Evolutionary conservation across 192 early-diverging fungal species (phyloP).

Genomic region (Umbelopsis sp.): DNA sequence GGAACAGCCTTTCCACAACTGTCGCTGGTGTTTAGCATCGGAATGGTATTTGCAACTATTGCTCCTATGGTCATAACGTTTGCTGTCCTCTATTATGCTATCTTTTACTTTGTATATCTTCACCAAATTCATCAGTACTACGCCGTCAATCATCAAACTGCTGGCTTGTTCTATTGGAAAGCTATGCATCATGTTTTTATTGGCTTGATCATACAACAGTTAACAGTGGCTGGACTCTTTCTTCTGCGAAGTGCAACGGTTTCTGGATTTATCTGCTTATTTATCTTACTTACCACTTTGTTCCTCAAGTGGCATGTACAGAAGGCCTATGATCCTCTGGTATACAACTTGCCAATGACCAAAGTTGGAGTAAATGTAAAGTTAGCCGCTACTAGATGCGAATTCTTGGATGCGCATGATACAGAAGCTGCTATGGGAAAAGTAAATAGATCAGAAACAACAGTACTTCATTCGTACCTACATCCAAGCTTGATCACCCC

Average conservation of each 20-base stretch:
- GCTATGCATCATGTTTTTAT: conserved; percentile 56
- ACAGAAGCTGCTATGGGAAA: not conserved
- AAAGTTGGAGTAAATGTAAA: not conserved
- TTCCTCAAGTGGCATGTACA: conserved; percentile 13
- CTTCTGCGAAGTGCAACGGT: not conserved
- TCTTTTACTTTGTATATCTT: conserved; percentile 70
- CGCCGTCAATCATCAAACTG: conserved; percentile 49
- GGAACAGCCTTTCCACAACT: conserved; percentile 48
- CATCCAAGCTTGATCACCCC: not conserved
- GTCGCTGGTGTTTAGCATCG: conserved; percentile 55
- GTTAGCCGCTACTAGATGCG: not conserved
- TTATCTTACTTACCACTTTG: not conserved
- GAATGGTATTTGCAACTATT: conserved; percentile 70
- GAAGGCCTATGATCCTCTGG: not conserved
- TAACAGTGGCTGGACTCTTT: conserved; percentile 19
- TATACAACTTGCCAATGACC: conserved; percentile 4
- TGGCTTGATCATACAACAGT: conserved; percentile 31
- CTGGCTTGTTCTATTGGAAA: conserved; percentile 59
- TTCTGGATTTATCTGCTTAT: not conserved
- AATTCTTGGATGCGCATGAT: not conserved
- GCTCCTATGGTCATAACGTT: conserved; percentile 76
- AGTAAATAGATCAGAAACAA: not conserved
- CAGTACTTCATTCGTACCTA: not conserved
- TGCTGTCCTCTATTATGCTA: conserved; percentile 68
- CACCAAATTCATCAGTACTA: conserved; percentile 81